Percentiles rank a stretch among this genome's conserved stretches.
Evolutionary conservation across 805 yeast species (phyloP).

Genomic region (Saccharomycopsis oosterbeekiorum): DNA sequence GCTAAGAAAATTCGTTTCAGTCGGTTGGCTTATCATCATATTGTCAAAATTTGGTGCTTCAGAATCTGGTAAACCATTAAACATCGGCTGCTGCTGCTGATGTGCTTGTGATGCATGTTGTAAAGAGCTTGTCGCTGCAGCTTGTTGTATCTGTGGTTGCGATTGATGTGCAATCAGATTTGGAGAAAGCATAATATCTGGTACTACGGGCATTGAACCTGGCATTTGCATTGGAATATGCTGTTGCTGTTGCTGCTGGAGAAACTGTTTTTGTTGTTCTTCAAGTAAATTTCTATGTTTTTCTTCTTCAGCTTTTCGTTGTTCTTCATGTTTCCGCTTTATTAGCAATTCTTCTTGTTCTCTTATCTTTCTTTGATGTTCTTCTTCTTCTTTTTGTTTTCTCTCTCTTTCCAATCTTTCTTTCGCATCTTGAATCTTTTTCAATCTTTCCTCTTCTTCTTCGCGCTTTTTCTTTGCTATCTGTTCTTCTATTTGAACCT

Average conservation of each 20-base stretch:
- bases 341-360: conserved; percentile 1
- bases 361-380: conserved; percentile 1
- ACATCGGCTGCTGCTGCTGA: neutral
- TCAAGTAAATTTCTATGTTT: neutral
- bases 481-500: neutral
- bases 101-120: neutral
- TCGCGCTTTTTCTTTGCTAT: conserved; percentile 8
- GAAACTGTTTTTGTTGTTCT: conserved; percentile 3
- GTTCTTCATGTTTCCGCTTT: conserved; percentile 1
- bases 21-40: neutral
- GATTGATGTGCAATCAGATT: neutral
- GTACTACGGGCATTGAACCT: neutral
- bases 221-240: conserved; percentile 6
- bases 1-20: neutral
- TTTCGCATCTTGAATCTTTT: conserved; percentile 15
- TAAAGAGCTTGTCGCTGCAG: neutral
- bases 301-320: conserved; percentile 3
- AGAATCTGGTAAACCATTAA: neutral
- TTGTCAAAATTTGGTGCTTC: conserved; percentile 6
- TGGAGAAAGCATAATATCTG: neutral
- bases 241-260: conserved; percentile 14
- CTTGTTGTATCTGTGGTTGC: neutral
- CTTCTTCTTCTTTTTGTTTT: conserved; percentile 7
- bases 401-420: conserved; percentile 12
- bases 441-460: conserved; percentile 3